Base-by-base conservation (phyloP, 2,329 filamentous ascomycete genomes). In the Drechslera avenae region DNA sequence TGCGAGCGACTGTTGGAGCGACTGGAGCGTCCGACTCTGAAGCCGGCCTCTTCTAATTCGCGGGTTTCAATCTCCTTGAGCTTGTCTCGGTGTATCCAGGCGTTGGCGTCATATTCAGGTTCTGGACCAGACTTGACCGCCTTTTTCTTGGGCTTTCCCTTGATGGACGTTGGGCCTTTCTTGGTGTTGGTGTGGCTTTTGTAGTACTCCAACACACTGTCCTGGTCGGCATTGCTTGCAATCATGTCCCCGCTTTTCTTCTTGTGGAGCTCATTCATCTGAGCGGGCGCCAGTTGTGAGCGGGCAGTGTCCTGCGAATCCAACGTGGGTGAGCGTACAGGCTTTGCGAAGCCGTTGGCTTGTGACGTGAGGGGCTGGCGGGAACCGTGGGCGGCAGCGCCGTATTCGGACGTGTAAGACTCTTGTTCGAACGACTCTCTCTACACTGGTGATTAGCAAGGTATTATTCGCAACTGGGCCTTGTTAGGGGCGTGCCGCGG, bases 11-110 rank as follows among this genome's bases (percentile, higher is more conserved):
- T 74, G 56, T 72, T 72, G 13, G 70, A 71, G 39, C 73, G 63
- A 50, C 69, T 73, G 34, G 62, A 52, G 37, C 75, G 81, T 50
- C 76, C 79, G 75, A 56, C 85, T 79, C 53, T 78, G 62, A 92
- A 86, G 23, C 89, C 90, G 5, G 89, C 89, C 52, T 88, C 89
- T 70, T 91, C 87, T 56, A 94, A 80, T 74, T 94, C 90, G 66
- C 86, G 82, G 61, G 79, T 93, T 74, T 94, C 90, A 61, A 93
- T 94, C 67, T 84, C 84, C 46, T 88, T 89, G 54, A 94, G 76
- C 75, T 93, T 93, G 74, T 94, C 90, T 49, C 90, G 80, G 67
- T 94, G 90, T 63, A 94, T 93, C 90, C 90, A 94, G 72, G 90
- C 87, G 26, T 86, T 88, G 54, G 84, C 80, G 54, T 88, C 86